Evolutionary conservation across 768 basidiomycete species (phyloP).

Genomic region (Trametes cinnabarina): DNA sequence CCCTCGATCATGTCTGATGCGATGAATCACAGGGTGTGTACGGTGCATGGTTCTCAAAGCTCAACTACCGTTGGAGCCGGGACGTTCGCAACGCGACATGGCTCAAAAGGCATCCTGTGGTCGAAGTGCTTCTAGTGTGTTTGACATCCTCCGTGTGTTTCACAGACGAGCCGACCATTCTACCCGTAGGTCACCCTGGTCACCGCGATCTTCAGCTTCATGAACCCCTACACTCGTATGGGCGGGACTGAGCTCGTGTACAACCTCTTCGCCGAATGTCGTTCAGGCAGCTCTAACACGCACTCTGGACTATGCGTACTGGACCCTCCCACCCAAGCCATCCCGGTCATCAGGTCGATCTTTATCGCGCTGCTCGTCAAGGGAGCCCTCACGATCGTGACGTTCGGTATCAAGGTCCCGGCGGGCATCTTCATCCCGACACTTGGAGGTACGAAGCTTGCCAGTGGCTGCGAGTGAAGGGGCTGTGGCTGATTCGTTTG

Average conservation of each 20-base stretch:
- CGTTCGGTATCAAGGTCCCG: constrained; percentile 89
- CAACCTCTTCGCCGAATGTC: constrained; percentile 87
- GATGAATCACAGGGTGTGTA: constrained; percentile 68
- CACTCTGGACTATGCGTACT: constrained; percentile 71
- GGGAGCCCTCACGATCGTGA: constrained; percentile 75
- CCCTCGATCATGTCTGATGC: not conserved
- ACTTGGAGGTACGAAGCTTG: constrained; percentile 46
- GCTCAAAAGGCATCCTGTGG: constrained; percentile 73
- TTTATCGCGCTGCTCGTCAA: constrained; percentile 81
- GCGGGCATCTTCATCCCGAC: constrained; percentile 98
- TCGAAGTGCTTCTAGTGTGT: constrained; percentile 80
- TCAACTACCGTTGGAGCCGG: constrained; percentile 88
- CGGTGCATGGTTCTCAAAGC: constrained; percentile 88
- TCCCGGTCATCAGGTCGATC: constrained; percentile 64
- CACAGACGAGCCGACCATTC: not conserved
- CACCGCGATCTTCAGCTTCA: constrained; percentile 77
- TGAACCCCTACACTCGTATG: constrained; percentile 90
- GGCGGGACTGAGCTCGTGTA: constrained; percentile 95
- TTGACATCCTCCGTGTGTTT: too few species aligned
- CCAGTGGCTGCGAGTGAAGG: not conserved
- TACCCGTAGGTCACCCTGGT: constrained; percentile 64
- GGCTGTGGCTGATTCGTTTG: not conserved
- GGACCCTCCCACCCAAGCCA: constrained; percentile 55
- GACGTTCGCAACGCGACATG: constrained; percentile 80
- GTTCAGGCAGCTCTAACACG: constrained; percentile 48